Conservation (phyloP, 1,284 basidiomycete species). For the Volvariella surrecta region DNA sequence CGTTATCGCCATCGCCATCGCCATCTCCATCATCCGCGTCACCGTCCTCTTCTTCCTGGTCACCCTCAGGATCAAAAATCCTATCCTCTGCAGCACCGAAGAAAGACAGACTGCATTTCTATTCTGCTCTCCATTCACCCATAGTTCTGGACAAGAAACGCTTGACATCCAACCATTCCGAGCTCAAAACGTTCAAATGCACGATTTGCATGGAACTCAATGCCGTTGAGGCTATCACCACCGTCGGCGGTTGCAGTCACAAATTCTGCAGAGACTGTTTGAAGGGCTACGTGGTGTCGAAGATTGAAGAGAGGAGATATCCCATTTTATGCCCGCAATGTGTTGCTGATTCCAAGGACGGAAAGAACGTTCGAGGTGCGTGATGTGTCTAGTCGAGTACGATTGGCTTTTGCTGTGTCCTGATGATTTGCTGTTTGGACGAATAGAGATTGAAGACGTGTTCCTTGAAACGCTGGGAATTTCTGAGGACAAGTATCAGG, state of each 20-base stretch:
- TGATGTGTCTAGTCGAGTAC: too few relatives aligned
- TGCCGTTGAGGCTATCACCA: background rate
- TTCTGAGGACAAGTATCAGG: background rate
- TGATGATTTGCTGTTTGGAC: background rate
- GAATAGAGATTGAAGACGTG: background rate
- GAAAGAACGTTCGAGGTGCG: background rate
- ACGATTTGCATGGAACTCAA: background rate
- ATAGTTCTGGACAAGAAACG: too few relatives aligned
- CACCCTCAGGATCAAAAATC: too few relatives aligned
- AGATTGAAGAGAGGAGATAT: background rate
- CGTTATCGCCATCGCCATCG: too few relatives aligned
- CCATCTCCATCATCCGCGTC: too few relatives aligned
- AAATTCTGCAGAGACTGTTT: constrained; percentile 1
- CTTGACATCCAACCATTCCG: too few relatives aligned
- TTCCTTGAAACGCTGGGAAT: background rate
- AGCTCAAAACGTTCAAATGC: background rate
- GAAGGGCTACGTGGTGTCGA: background rate
- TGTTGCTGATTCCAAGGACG: background rate
- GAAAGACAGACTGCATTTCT: too few relatives aligned
- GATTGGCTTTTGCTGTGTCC: too few relatives aligned
- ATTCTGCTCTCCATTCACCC: too few relatives aligned
- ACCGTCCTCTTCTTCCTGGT: too few relatives aligned
- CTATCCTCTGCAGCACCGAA: too few relatives aligned
- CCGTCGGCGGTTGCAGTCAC: background rate
- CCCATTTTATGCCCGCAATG: background rate